Conservation (phyloP, 2,329 filamentous ascomycete species). For the Aspergillus sp. region DNA sequence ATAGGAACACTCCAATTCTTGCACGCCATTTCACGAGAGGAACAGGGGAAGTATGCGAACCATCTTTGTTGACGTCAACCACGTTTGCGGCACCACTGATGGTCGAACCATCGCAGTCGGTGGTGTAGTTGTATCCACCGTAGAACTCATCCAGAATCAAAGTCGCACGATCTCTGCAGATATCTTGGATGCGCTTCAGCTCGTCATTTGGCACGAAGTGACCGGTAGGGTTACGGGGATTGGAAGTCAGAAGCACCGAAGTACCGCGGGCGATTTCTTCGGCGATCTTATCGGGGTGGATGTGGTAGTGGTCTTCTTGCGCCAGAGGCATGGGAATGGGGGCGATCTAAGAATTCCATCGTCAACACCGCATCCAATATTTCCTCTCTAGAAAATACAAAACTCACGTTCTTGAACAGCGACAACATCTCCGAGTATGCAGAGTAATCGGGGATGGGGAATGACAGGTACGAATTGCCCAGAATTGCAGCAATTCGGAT, state of each 20-base stretch:
- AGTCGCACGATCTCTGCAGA: slow-evolving; percentile 84
- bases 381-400: too few relatives aligned
- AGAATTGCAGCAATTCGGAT: slow-evolving; percentile 93
- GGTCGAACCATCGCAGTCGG: slow-evolving; percentile 81
- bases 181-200: slow-evolving; percentile 84
- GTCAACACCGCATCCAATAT: neutral
- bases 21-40: neutral
- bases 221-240: slow-evolving; percentile 91
- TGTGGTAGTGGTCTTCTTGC: slow-evolving; percentile 84
- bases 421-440: slow-evolving; percentile 98
- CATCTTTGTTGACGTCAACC: slow-evolving; percentile 78
- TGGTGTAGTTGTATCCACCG: slow-evolving; percentile 92
- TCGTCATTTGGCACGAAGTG: slow-evolving; percentile 81
- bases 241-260: slow-evolving; percentile 87
- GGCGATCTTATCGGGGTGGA: slow-evolving; percentile 87
- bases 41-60: slow-evolving; percentile 16
- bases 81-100: slow-evolving; percentile 88
- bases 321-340: slow-evolving; percentile 81
- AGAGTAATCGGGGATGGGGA: slow-evolving; percentile 94
- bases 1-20: neutral
- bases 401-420: slow-evolving; percentile 72
- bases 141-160: slow-evolving; percentile 98
- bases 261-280: slow-evolving; percentile 85
- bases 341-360: slow-evolving; percentile 58
- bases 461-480: slow-evolving; percentile 86